Evolutionary conservation across 2,329 filamentous ascomycete genomes (phyloP).

Genomic region (Botrytis byssoidea): DNA sequence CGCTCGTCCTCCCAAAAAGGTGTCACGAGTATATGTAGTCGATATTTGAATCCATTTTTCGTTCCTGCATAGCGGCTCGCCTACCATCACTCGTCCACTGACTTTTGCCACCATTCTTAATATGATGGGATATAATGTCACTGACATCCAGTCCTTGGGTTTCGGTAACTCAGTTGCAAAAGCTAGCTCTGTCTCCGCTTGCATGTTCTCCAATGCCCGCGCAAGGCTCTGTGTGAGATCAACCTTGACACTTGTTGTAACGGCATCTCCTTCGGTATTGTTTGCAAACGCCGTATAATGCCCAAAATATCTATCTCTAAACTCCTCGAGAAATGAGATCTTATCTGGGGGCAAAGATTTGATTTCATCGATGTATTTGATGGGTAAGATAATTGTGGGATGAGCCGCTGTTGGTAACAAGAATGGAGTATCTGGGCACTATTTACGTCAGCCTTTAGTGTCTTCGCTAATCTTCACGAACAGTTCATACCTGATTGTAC

Average conservation of each 20-base stretch:
- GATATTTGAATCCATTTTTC: constrained; percentile 33
- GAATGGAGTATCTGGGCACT: constrained; percentile 5
- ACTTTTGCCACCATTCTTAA: constrained; percentile 43
- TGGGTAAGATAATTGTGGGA: constrained; percentile 10
- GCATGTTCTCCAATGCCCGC: constrained; percentile 27
- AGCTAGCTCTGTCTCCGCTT: constrained; percentile 32
- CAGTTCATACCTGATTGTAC: constrained; percentile 1
- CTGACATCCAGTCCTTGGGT: constrained; percentile 36
- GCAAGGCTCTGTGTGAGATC: constrained; percentile 34
- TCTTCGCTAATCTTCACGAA: not conserved
- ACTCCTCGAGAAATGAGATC: constrained; percentile 13
- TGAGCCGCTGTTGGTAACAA: constrained; percentile 5
- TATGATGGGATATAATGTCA: constrained; percentile 38
- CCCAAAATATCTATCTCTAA: constrained; percentile 15
- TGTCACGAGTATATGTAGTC: constrained; percentile 27
- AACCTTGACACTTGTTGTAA: constrained; percentile 25
- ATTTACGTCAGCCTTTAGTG: not conserved
- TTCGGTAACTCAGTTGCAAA: constrained; percentile 26
- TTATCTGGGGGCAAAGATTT: constrained; percentile 16
- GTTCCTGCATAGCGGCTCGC: constrained; percentile 30
- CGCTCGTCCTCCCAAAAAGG: constrained; percentile 9
- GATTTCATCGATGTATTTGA: constrained; percentile 17
- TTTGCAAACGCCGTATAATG: constrained; percentile 14
- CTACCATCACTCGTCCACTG: constrained; percentile 39
- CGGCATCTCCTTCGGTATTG: constrained; percentile 9